Conservation (phyloP, 371 early-diverging fungal genomes). For the Mucor indicus region DNA sequence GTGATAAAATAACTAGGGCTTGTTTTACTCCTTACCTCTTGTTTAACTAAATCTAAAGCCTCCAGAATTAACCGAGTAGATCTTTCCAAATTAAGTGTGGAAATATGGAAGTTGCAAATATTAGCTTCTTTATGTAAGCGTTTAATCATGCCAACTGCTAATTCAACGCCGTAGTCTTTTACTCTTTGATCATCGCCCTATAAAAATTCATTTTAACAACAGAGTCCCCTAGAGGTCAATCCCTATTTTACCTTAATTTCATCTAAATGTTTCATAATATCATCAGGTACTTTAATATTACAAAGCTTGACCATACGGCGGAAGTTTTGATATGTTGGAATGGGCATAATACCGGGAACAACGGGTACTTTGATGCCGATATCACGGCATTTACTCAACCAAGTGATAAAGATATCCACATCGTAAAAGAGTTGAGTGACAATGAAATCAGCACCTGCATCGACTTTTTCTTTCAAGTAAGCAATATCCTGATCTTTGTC, state of each 20-base stretch:
- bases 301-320: conserved; percentile 82
- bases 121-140: conserved; percentile 52
- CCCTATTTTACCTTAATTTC: conserved; percentile 79
- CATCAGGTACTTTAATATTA: conserved; percentile 75
- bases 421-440: conserved; percentile 95
- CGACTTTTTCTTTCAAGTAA: conserved; percentile 81
- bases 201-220: neutral
- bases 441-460: conserved; percentile 93
- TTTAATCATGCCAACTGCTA: conserved; percentile 72
- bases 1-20: neutral
- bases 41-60: conserved; percentile 36
- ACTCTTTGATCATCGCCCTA: conserved; percentile 87
- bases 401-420: conserved; percentile 67
- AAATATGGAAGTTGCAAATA: conserved; percentile 69
- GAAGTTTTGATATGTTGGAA: conserved; percentile 90
- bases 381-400: conserved; percentile 72
- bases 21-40: neutral
- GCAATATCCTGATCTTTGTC: conserved; percentile 51
- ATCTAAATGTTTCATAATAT: conserved; percentile 68
- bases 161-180: conserved; percentile 84
- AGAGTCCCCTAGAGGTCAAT: too few relatives aligned
- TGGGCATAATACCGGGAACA: conserved; percentile 93
- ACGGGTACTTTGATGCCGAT: conserved; percentile 82
- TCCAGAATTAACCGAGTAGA: conserved; percentile 84
- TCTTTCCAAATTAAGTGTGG: conserved; percentile 87